Evolutionary conservation across 306 rosid species (phyloP), one percentile per base, ranked within the genome.

Genomic region (Vigna radiata): DNA sequence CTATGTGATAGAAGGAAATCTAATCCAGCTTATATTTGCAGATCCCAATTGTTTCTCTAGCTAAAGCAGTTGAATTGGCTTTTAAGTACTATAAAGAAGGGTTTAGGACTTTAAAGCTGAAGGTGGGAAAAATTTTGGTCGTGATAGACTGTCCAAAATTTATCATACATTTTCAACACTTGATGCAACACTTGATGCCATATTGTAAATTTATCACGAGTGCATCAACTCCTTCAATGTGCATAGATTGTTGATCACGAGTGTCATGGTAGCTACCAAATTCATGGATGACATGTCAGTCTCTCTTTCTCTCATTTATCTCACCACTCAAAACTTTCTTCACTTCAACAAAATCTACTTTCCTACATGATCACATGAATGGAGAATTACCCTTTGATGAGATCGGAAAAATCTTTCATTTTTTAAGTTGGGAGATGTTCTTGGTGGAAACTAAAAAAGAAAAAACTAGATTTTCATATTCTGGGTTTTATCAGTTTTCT

Each of bases 211-310:
- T n/a, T n/a, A n/a, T n/a, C n/a, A n/a, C n/a, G n/a, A n/a, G 21
- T 21, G 21, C 0, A 87, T 96, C 88, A 89, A 89, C 56, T 92
- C 97, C 67, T 89, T 87, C 87, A 92, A 89, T 56, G 97, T 92
- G 10, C 99, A 96, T 29, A 85, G 98, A 2, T 80, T 96, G 72
- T 85, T 96, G 36, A 92, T 96, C 27, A 92, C 99, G 0, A 96
- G 99, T 31, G 99, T 91, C n/a, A 87, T 96, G 91, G 90, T 96
- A 2, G 88, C 99, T 55, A 94, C 96, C 5, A 96, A 96, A 64
- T 96, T 96, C 91, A 96, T 96, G 99, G 99, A 96, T 72, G 99
- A 96, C 64, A 72, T 88, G 99, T 96, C 76, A 92, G 96, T 86
- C 8, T 27, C 7, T 59, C 31, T 36, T 33, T 33, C 37, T 5